Evolutionary conservation across 2,329 filamentous ascomycete species (phyloP).

Genomic region (Chaetomiaceae sp.): DNA sequence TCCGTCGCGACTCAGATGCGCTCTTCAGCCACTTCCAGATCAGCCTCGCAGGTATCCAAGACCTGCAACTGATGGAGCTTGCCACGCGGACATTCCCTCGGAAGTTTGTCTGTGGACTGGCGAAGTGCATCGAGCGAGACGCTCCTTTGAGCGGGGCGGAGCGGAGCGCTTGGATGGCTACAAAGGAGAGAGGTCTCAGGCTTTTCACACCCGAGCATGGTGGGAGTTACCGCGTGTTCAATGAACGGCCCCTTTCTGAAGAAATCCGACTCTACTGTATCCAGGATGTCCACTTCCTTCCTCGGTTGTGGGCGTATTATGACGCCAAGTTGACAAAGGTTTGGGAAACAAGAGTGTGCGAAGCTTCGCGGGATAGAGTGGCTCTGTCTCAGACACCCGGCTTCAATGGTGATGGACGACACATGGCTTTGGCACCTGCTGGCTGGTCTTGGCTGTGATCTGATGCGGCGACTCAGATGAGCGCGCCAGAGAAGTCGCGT

Average conservation of each 20-base stretch:
- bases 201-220: not conserved
- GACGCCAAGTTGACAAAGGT: not conserved
- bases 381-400: not conserved
- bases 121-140: not conserved
- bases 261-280: not conserved
- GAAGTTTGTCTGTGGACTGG: not conserved
- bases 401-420: not conserved
- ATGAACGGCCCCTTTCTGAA: not conserved
- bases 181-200: not conserved
- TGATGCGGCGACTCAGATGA: no score
- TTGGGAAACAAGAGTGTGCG: not conserved
- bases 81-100: not conserved
- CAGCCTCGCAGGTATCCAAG: conserved; percentile 40
- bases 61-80: conserved; percentile 51
- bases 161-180: not conserved
- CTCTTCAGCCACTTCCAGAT: conserved; percentile 45
- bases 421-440: not conserved
- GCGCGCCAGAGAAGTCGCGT: no score
- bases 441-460: not conserved
- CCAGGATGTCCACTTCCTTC: not conserved
- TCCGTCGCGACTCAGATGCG: conserved; percentile 55
- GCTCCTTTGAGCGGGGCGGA: not conserved
- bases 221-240: not conserved
- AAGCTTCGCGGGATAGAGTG: not conserved
- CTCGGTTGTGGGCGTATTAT: not conserved